Evolutionary conservation across 805 yeast species (phyloP).

Genomic region (Candida chauliodis): DNA sequence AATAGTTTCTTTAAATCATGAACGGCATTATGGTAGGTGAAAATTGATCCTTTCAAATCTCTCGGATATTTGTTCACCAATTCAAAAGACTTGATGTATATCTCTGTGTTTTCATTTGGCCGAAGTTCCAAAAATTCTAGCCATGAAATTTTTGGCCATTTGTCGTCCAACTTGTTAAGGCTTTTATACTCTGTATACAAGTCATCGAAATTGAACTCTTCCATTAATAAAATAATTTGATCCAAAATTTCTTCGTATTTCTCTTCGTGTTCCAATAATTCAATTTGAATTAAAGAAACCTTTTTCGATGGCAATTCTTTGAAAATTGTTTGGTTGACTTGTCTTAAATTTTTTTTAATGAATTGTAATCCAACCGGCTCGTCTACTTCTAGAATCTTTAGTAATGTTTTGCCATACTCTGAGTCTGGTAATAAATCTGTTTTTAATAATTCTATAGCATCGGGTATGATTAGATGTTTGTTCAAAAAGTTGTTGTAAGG

Average conservation of each 20-base stretch:
- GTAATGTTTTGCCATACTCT: conserved; percentile 26
- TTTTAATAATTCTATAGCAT: conserved; percentile 6
- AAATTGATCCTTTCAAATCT: neutral
- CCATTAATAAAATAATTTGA: conserved; percentile 22
- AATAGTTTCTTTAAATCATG: conserved; percentile 4
- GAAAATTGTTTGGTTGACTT: conserved; percentile 28
- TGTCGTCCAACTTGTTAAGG: conserved; percentile 24
- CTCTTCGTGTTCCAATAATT: conserved; percentile 28
- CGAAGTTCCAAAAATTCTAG: conserved; percentile 24
- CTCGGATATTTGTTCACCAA: conserved; percentile 11
- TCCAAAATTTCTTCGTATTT: conserved; percentile 21
- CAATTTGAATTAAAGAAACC: conserved; percentile 29
- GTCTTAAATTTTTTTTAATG: conserved; percentile 23
- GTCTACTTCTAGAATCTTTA: conserved; percentile 28
- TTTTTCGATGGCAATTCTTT: conserved; percentile 23
- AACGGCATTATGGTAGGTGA: conserved; percentile 6
- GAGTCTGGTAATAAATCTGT: conserved; percentile 17
- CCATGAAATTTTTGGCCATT: conserved; percentile 40
- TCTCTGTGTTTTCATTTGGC: conserved; percentile 12
- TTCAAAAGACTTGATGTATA: conserved; percentile 34
- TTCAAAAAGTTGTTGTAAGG: conserved; percentile 3
- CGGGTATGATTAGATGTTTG: conserved; percentile 4
- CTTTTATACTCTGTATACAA: conserved; percentile 24
- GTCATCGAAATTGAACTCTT: conserved; percentile 15
- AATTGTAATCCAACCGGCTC: conserved; percentile 28